These are phyloP conservation scores for Claviceps monticola DNA, from an alignment of 2,329 filamentous ascomycete species.

Conservation along the genomic window DNA sequence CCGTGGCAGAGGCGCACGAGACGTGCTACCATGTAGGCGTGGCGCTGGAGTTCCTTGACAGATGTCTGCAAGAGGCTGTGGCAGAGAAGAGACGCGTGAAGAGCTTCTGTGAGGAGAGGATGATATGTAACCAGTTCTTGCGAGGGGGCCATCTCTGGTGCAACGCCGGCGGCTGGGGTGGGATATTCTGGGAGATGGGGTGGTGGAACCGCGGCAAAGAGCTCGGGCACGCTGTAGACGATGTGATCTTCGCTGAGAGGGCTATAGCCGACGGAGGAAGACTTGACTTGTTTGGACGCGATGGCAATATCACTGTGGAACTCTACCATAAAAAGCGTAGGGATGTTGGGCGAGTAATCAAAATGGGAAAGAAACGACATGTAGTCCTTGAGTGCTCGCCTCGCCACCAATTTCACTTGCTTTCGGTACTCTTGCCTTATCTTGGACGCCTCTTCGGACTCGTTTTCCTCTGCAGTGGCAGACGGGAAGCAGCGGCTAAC, in stretches of 20 bases:
- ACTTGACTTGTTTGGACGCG: slow-evolving; percentile 10
- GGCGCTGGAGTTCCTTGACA: slow-evolving; percentile 60
- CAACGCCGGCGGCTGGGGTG: slow-evolving; percentile 9
- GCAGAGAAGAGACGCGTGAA: slow-evolving; percentile 65
- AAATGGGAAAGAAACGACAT: slow-evolving; percentile 57
- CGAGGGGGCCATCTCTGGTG: slow-evolving; percentile 14
- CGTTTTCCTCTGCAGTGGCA: neutral
- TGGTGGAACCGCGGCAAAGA: slow-evolving; percentile 59
- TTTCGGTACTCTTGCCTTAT: slow-evolving; percentile 33
- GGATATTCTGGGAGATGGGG: slow-evolving; percentile 56
- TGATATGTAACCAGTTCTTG: slow-evolving; percentile 50
- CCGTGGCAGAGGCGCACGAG: slow-evolving; percentile 62
- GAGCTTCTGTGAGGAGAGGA: slow-evolving; percentile 62
- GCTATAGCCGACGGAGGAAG: slow-evolving; percentile 1
- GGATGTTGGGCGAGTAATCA: slow-evolving; percentile 63
- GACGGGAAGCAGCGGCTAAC: slow-evolving; percentile 39
- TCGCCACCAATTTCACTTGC: slow-evolving; percentile 58
- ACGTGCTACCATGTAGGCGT: slow-evolving; percentile 70
- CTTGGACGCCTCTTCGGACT: neutral
- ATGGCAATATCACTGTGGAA: slow-evolving; percentile 41
- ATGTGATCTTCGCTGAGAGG: slow-evolving; percentile 19
- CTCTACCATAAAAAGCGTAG: slow-evolving; percentile 27
- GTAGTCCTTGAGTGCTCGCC: slow-evolving; percentile 63
- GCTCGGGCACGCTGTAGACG: slow-evolving; percentile 36
- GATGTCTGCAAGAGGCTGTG: slow-evolving; percentile 73